Conservation (phyloP, 129 eudicot species). For the Silybum marianum region DNA sequence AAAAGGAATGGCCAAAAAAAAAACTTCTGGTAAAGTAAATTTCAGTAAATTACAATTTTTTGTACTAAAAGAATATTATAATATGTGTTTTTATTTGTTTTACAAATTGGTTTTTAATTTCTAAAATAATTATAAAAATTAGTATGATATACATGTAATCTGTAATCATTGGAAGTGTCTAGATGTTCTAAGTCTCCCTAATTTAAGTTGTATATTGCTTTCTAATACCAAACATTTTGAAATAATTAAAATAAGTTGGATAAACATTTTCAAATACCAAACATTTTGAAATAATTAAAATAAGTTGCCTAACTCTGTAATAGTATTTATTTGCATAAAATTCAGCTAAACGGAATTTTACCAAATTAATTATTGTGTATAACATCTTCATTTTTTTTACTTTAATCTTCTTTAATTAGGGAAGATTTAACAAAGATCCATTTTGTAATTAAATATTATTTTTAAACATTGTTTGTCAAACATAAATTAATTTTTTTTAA, state of each 20-base stretch:
- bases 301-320: neutral
- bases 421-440: too few species aligned
- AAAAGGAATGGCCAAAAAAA: too few species aligned
- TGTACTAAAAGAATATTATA: neutral
- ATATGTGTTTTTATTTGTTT: neutral
- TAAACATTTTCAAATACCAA: neutral
- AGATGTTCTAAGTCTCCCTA: neutral
- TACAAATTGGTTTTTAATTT: too few species aligned
- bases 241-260: neutral
- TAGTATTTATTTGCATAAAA: neutral
- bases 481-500: too few species aligned
- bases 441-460: too few species aligned
- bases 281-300: neutral
- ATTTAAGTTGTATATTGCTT: neutral
- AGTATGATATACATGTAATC: too few species aligned
- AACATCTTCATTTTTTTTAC: too few species aligned
- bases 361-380: too few species aligned
- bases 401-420: too few species aligned
- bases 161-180: neutral
- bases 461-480: too few species aligned
- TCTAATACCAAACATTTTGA: neutral
- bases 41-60: neutral
- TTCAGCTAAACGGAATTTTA: neutral
- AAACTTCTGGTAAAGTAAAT: too few species aligned
- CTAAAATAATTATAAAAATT: neutral